A percentile compares a stretch with the other conserved stretches of the same genome.
These are phyloP conservation scores for Claviceps sp. DNA, from an alignment of 2,329 filamentous ascomycete genomes.

Conservation along the genomic window DNA sequence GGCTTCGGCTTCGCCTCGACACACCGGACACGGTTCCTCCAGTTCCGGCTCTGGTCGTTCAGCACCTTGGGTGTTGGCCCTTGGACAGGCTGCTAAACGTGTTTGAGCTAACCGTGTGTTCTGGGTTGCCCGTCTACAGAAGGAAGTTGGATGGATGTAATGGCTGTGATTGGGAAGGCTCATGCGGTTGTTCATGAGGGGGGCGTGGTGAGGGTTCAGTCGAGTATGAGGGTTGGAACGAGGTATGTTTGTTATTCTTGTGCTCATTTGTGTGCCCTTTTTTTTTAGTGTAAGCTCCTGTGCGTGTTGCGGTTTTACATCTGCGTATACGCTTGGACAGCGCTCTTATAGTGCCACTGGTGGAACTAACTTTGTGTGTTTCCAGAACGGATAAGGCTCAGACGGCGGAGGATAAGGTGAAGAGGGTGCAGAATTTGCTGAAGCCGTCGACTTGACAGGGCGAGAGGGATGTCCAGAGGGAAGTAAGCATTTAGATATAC, in stretches of 20 bases:
- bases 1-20: neutral
- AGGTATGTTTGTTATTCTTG: constrained; percentile 34
- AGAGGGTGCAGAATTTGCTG: constrained; percentile 40
- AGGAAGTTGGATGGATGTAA: constrained; percentile 81
- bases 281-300: too few relatives aligned
- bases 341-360: neutral
- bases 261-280: too few relatives aligned
- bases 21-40: neutral
- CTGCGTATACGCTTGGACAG: too few relatives aligned
- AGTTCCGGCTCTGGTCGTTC: neutral
- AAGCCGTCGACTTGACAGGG: constrained; percentile 10
- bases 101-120: too few relatives aligned
- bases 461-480: neutral
- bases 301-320: too few relatives aligned
- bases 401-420: constrained; percentile 68
- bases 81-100: neutral
- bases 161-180: constrained; percentile 73
- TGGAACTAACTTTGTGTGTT: neutral
- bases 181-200: constrained; percentile 64
- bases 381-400: constrained; percentile 73
- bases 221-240: constrained; percentile 73
- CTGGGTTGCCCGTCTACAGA: constrained; percentile 37
- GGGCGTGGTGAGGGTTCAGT: constrained; percentile 74
- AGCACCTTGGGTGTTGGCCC: neutral
- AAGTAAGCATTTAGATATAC: neutral